Conservation (phyloP, 2,329 filamentous ascomycete genomes). For the Ceratocystis destructans region DNA sequence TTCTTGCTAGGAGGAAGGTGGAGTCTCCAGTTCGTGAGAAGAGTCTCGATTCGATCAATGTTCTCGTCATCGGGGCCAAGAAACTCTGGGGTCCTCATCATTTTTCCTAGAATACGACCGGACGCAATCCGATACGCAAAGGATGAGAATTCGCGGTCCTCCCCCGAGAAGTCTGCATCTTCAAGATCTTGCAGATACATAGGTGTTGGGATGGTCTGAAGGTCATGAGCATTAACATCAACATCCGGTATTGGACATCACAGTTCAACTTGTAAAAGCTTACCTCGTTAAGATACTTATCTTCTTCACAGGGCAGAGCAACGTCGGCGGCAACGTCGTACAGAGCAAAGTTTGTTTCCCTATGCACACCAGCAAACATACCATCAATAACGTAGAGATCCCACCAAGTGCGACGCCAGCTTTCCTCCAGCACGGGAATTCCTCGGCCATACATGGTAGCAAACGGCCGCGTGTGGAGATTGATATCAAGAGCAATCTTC, state of each 20-base stretch:
- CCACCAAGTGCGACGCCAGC: conserved; percentile 86
- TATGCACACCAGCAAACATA: conserved; percentile 68
- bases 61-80: conserved; percentile 41
- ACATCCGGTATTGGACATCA: neutral
- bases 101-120: conserved; percentile 60
- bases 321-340: conserved; percentile 55
- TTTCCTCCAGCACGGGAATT: conserved; percentile 61
- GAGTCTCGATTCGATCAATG: conserved; percentile 37
- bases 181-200: conserved; percentile 63
- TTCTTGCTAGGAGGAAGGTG: conserved; percentile 62
- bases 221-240: neutral
- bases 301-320: conserved; percentile 67
- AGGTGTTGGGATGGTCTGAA: conserved; percentile 42
- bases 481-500: conserved; percentile 58
- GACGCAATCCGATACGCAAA: conserved; percentile 76
- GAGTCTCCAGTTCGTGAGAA: conserved; percentile 60
- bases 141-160: conserved; percentile 62
- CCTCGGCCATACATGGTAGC: conserved; percentile 49
- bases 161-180: conserved; percentile 56
- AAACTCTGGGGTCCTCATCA: conserved; percentile 46
- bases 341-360: conserved; percentile 54
- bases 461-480: conserved; percentile 57
- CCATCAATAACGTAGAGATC: conserved; percentile 67
- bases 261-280: conserved; percentile 22
- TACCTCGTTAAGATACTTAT: conserved; percentile 50